Evolutionary conservation across 1,284 basidiomycete species (phyloP), one percentile per base, ranked within the genome.

Genomic region (Austroboletus niveus): DNA sequence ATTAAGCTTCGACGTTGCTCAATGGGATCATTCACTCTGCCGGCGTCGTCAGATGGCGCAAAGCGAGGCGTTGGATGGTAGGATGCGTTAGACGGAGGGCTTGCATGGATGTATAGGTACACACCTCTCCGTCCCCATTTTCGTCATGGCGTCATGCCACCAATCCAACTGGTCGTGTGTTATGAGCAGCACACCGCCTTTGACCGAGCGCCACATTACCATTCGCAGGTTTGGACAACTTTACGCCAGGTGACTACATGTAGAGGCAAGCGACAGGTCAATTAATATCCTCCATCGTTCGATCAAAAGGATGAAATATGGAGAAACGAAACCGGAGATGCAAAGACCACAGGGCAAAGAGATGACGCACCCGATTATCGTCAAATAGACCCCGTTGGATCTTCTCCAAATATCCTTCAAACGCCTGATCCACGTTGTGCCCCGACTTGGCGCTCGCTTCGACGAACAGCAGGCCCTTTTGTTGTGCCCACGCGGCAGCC

Each of bases 371-470:
- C 70, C 84, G 75, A 59, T 84, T 79, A 62, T 90, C 87, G 61
- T 91, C 87, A 64, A 90, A 92, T 50, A 86, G 79, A 8, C 89
- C 89, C 34, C 76, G 74, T 56, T 78, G 77, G 51, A 92, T 86
- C 77, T 92, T 92, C 55, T 75, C 72, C 43, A 92, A 68, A 92
- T 90, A 59, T 89, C 84, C 38, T 51, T 86, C 77, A 59, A 92
- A 92, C 15, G 89, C 89, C 34, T 72, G 74, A 51, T 92, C 87
- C 29, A 93, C 91, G 57, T 89, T 89, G 55, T 76, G 67, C 0
- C 92, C 92, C 5, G 84, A 88, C 73, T 89, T 93, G 0, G 93
- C 92, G 61, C 84, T 88, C 5, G 89, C 87, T 69, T 95, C 92
- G n/a, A 92, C 82, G 67, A 94, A 95, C 14, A 93, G 72, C 45